Percentiles rank a stretch among this genome's conserved stretches.
These are phyloP conservation scores for Saitozyma sp. DNA, from an alignment of 768 basidiomycete species.

Conservation along the genomic window DNA sequence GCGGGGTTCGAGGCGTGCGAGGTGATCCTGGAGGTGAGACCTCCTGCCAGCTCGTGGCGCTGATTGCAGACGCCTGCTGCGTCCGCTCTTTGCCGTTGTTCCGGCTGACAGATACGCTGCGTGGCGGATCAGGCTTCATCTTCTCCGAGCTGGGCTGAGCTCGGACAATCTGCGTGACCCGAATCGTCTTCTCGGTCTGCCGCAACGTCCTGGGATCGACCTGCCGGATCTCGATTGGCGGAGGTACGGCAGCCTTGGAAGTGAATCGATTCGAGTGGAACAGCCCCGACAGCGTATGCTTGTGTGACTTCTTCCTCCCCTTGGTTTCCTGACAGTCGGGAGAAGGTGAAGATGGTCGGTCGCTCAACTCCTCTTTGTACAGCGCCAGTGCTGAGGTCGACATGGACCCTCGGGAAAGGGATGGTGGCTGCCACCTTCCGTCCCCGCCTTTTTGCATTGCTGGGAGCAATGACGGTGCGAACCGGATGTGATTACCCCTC, in stretches of 20 bases:
- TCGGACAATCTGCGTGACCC: background rate
- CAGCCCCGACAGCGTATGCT: conserved; percentile 15
- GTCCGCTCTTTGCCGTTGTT: background rate
- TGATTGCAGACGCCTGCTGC: too few species aligned
- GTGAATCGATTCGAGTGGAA: conserved; percentile 7
- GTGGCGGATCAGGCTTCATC: background rate
- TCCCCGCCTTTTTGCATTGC: conserved; percentile 35
- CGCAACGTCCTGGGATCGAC: background rate
- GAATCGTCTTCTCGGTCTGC: background rate
- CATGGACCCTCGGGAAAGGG: conserved; percentile 41
- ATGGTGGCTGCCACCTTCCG: conserved; percentile 45
- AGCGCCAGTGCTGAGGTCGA: conserved; percentile 39
- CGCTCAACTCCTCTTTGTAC: conserved; percentile 7
- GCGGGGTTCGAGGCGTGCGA: background rate
- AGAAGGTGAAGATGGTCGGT: conserved; percentile 1
- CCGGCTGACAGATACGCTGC: background rate
- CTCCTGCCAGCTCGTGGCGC: background rate
- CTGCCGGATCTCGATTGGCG: background rate
- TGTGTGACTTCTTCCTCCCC: conserved; percentile 12
- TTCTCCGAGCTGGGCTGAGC: background rate
- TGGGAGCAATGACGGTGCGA: conserved; percentile 10
- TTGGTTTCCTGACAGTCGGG: conserved; percentile 5
- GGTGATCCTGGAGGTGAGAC: background rate
- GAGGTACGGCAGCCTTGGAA: background rate
- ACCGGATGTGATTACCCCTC: too few species aligned